Percentiles rank a stretch among this genome's conserved stretches.
phyloP scores from a whole-genome alignment of 805 yeast species.

The Ogataea wickerhamii region DNA sequence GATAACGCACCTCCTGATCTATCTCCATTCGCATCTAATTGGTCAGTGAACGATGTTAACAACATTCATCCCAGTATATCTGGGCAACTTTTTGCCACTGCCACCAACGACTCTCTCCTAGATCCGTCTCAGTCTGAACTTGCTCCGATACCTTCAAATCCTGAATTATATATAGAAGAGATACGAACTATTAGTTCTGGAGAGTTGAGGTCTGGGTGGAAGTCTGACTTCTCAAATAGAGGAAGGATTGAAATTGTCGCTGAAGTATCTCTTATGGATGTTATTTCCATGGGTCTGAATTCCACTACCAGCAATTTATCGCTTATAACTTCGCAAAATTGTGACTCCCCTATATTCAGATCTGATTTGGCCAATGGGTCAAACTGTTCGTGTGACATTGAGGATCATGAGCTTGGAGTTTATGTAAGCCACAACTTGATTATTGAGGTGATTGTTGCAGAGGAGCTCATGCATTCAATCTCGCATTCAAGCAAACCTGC shows the following conservation, averaged over 20 bases:
- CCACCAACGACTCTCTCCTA: conserved; percentile 2
- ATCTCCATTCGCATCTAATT: conserved; percentile 26
- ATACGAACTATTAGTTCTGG: conserved; percentile 71
- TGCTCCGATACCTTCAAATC: conserved; percentile 11
- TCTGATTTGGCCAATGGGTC: conserved; percentile 30
- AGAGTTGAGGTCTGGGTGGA: conserved; percentile 90
- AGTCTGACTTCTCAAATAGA: conserved; percentile 74
- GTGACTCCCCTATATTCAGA: conserved; percentile 31
- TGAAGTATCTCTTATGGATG: conserved; percentile 57
- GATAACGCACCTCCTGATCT: conserved; percentile 14
- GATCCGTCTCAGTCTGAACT: conserved; percentile 2
- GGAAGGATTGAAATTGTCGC: conserved; percentile 82
- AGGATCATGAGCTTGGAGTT: conserved; percentile 77
- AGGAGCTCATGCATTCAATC: conserved; percentile 57
- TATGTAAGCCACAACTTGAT: conserved; percentile 71
- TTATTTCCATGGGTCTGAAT: conserved; percentile 49
- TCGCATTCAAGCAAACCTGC: conserved; percentile 19
- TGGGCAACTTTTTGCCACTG: conserved; percentile 1
- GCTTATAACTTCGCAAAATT: conserved; percentile 32
- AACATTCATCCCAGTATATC: conserved; percentile 7
- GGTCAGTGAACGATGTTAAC: conserved; percentile 22
- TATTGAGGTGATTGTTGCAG: conserved; percentile 91
- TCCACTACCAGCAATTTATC: conserved; percentile 27
- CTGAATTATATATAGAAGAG: conserved; percentile 61
- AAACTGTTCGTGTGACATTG: conserved; percentile 73